Conservation (phyloP, 352 stramenopile species). For the Phytophthora hybrid region DNA sequence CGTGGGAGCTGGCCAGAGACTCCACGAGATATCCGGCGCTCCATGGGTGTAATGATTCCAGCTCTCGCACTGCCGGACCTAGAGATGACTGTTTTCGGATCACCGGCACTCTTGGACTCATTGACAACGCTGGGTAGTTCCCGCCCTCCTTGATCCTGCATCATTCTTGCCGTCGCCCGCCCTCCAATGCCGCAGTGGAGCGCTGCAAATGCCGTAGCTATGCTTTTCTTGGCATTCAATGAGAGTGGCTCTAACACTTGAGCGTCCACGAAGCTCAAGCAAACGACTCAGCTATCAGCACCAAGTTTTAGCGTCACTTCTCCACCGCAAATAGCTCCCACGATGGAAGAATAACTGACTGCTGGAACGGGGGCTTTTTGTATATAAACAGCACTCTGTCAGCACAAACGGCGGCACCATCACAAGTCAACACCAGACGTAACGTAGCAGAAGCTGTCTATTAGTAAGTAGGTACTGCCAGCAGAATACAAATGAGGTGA, state of each 20-base stretch:
- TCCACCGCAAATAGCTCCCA: background rate
- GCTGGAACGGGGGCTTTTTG: background rate
- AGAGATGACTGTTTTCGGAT: constrained; percentile 2
- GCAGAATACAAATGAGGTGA: constrained; percentile 21
- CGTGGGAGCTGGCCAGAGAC: constrained; percentile 6
- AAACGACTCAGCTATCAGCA: too few species aligned
- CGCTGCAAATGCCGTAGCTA: background rate
- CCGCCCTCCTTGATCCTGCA: constrained; percentile 2
- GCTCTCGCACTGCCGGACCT: constrained; percentile 26
- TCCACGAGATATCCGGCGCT: constrained; percentile 23
- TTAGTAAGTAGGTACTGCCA: constrained; percentile 30
- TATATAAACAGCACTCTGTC: background rate
- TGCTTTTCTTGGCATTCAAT: background rate
- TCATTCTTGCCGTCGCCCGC: constrained; percentile 3
- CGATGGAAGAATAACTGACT: too few species aligned
- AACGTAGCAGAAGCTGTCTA: constrained; percentile 30
- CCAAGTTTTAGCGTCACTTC: background rate
- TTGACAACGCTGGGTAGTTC: constrained; percentile 6
- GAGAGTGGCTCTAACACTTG: background rate
- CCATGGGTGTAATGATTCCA: constrained; percentile 23
- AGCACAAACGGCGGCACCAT: background rate
- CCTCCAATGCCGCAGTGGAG: background rate
- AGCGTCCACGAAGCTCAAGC: background rate
- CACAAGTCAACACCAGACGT: background rate
- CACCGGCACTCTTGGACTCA: constrained; percentile 7